Conservation (phyloP, 2,329 filamentous ascomycete species). For the Hypoxylon sp. region DNA sequence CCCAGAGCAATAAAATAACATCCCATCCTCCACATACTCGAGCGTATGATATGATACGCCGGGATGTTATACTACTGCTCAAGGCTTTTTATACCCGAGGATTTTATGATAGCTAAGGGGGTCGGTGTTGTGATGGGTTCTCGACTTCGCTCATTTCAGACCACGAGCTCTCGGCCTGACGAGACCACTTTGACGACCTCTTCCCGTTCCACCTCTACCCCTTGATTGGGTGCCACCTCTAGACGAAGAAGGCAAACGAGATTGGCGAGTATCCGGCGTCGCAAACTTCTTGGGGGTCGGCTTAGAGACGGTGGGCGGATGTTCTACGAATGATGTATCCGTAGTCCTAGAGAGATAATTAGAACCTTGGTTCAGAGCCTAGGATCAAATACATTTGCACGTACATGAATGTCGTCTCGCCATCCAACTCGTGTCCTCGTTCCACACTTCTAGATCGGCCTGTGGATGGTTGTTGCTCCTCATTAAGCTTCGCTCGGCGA, state of each 20-base stretch:
- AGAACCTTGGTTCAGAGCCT: constrained; percentile 42
- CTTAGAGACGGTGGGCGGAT: constrained; percentile 73
- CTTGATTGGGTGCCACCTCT: constrained; percentile 56
- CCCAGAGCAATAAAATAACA: not conserved
- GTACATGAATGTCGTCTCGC: constrained; percentile 88
- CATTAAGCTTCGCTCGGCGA: constrained; percentile 71
- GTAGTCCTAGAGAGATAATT: constrained; percentile 74
- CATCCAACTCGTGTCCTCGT: constrained; percentile 58
- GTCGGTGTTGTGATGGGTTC: not conserved
- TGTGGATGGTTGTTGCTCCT: constrained; percentile 58
- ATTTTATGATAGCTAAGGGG: not conserved
- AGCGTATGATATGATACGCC: constrained; percentile 4
- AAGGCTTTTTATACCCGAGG: constrained; percentile 4
- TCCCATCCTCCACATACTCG: not conserved
- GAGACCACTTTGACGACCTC: constrained; percentile 62
- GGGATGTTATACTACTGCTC: not conserved
- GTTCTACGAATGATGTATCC: constrained; percentile 90
- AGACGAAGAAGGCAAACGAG: constrained; percentile 61
- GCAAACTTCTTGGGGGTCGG: constrained; percentile 61
- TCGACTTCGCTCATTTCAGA: constrained; percentile 55
- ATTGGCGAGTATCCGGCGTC: constrained; percentile 59
- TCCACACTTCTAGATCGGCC: constrained; percentile 50
- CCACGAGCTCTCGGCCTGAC: constrained; percentile 62
- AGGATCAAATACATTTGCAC: constrained; percentile 48
- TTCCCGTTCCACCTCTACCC: constrained; percentile 54